Evolutionary conservation across 2,329 filamentous ascomycete genomes (phyloP), one percentile per base, ranked within the genome.

Genomic region (Phialemonium atrogriseum): DNA sequence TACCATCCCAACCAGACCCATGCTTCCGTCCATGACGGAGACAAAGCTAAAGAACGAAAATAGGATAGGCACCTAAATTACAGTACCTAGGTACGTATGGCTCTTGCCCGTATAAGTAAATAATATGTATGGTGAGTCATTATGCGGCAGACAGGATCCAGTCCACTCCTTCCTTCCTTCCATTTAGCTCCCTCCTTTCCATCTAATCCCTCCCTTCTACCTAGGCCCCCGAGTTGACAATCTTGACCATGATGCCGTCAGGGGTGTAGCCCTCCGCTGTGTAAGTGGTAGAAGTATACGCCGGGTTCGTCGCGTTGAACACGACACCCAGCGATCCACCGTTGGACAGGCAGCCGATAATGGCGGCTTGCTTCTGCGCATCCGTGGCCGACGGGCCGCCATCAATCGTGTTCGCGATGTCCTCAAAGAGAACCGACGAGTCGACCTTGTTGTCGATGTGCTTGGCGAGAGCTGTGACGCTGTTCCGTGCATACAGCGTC

Each of bases 221-320:
- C n/a, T n/a, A n/a, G n/a, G n/a, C n/a, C n/a, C n/a, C n/a, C n/a
- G n/a, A n/a, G n/a, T 23, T 23, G 24, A 50, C 45, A 14, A 51
- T 29, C 44, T 53, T 53, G 43, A 52, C 39, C 11, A 50, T 30
- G 7, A 54, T 44, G 2, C 45, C 49, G 14, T 38, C 33, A 2
- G 47, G 40, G 9, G 33, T 44, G 14, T 37, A 40, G n/a, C 34
- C 35, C 6, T 38, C 42, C 4, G 29, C 17, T n/a, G 36, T 39
- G 33, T 48, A 54, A 5, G 37, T 37, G 1, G 31, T 21, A 2
- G 40, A 38, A 8, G 31, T 34, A 29, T 48, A 47, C 2, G 27
- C 27, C 5, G 37, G 32, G 15, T 42, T 32, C 5, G 29, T 26
- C 7, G 25, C 22, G 26, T 47, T 35, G 14, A 24, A 24, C 5